phyloP scores from a whole-genome alignment of 306 rosid genomes.

The Hippophae gyantsensis region DNA sequence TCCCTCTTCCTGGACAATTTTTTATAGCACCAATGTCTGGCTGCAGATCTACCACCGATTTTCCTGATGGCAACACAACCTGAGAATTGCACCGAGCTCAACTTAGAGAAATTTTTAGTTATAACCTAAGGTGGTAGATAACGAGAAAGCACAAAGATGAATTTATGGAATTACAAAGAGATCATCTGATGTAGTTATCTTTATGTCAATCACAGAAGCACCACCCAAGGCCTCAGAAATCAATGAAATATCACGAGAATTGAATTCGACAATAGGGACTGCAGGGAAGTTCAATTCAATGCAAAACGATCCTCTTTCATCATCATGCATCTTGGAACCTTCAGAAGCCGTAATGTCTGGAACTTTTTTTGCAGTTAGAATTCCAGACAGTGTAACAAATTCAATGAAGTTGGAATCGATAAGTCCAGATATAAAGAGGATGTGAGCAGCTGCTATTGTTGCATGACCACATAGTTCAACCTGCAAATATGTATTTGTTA shows the following conservation, averaged over 20 bases:
- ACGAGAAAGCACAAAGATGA: neutral
- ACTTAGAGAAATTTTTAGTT: neutral
- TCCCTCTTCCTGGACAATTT: conserved; percentile 47
- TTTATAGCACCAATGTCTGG: conserved; percentile 43
- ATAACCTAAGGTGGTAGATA: neutral
- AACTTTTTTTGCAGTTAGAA: conserved; percentile 33
- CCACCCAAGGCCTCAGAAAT: conserved; percentile 41
- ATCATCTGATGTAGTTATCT: conserved; percentile 22
- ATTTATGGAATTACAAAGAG: conserved; percentile 34
- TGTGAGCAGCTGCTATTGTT: conserved; percentile 64
- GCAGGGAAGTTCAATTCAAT: conserved; percentile 46
- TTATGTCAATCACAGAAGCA: conserved; percentile 40
- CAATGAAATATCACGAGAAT: conserved; percentile 19
- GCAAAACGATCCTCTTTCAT: conserved; percentile 19
- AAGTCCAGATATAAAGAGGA: conserved; percentile 40
- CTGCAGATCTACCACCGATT: conserved; percentile 39
- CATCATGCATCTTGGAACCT: conserved; percentile 13
- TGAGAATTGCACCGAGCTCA: conserved; percentile 20
- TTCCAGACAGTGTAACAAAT: conserved; percentile 52
- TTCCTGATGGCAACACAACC: conserved; percentile 47
- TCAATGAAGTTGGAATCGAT: conserved; percentile 32
- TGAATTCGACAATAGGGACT: conserved; percentile 19
- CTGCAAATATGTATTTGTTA: conserved; percentile 21
- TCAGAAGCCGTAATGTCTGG: neutral
- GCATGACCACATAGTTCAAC: conserved; percentile 73